Percentiles rank a stretch among this genome's conserved stretches.
Evolutionary conservation across 345 rosid genomes (phyloP).

Genomic region (Leavenworthia alabamica): DNA sequence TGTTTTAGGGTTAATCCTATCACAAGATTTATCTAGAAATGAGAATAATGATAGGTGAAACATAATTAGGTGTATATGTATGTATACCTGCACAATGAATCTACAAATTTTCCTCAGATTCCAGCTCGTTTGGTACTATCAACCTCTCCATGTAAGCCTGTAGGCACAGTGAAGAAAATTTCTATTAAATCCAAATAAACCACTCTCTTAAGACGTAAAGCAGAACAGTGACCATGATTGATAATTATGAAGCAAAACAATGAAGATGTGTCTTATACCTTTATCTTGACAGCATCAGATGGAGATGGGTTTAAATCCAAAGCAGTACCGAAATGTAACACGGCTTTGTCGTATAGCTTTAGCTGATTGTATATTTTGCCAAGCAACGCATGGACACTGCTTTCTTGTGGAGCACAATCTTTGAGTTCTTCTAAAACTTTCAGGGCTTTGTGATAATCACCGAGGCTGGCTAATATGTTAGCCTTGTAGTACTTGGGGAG

Average conservation of each 20-base stretch:
- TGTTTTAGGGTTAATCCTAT: constrained; percentile 8
- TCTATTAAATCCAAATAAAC: not conserved
- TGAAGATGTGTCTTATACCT: constrained; percentile 41
- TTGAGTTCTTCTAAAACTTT: constrained; percentile 78
- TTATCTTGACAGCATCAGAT: constrained; percentile 63
- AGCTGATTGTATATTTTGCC: constrained; percentile 61
- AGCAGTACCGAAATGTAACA: constrained; percentile 80
- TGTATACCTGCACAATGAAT: constrained; percentile 16
- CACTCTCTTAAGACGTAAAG: not conserved
- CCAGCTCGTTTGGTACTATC: constrained; percentile 24
- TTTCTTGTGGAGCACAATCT: constrained; percentile 71
- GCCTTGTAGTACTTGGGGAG: constrained; percentile 94
- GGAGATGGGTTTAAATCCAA: constrained; percentile 79
- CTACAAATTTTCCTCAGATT: constrained; percentile 15
- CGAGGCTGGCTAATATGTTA: constrained; percentile 51
- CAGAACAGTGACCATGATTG: not conserved
- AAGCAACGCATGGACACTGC: constrained; percentile 74
- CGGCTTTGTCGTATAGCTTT: constrained; percentile 61
- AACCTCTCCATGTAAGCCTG: constrained; percentile 34
- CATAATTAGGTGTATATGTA: not conserved
- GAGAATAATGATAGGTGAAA: not conserved
- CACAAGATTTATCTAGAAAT: not conserved
- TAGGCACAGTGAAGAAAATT: not conserved
- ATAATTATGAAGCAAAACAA: constrained; percentile 3
- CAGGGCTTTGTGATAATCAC: constrained; percentile 55